phyloP scores from a whole-genome alignment of 495 filamentous ascomycete genomes.

The Tuber magnatum region DNA sequence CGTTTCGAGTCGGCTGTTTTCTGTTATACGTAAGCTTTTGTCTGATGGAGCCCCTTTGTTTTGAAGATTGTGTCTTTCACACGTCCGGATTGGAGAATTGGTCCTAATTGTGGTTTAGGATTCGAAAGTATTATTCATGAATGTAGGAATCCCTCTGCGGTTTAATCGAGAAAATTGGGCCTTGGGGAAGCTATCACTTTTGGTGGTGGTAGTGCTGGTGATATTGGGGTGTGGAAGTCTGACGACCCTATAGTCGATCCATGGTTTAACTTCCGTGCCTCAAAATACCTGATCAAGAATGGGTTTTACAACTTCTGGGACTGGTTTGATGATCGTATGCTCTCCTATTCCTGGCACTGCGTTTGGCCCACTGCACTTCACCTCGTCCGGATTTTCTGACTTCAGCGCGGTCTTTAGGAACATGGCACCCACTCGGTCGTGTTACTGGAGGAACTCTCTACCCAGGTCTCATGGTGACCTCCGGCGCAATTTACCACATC shows the following conservation, averaged over 20 bases:
- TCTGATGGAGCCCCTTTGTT: constrained; percentile 8
- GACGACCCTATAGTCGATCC: constrained; percentile 68
- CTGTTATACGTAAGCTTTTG: constrained; percentile 76
- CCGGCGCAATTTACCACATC: constrained; percentile 90
- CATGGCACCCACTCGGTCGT: constrained; percentile 98
- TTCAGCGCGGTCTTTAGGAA: constrained; percentile 51
- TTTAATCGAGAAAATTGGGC: constrained; percentile 11
- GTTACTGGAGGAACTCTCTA: constrained; percentile 98
- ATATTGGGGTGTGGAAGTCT: constrained; percentile 25
- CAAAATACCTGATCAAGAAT: constrained; percentile 91
- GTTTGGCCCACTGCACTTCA: constrained; percentile 1
- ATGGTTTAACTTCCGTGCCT: constrained; percentile 99
- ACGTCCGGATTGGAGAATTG: constrained; percentile 5
- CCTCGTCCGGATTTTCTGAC: constrained; percentile 29
- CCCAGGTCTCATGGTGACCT: constrained; percentile 98
- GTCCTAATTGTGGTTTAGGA: constrained; percentile 48
- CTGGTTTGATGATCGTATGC: constrained; percentile 97
- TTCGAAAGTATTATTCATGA: constrained; percentile 99
- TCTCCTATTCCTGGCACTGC: background rate
- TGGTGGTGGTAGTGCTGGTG: constrained; percentile 41
- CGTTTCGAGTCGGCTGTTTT: constrained; percentile 90
- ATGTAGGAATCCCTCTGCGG: constrained; percentile 56
- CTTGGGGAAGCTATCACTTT: constrained; percentile 12
- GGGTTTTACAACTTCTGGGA: constrained; percentile 99
- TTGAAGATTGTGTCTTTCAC: constrained; percentile 6